Base-by-base conservation (phyloP, 1,284 basidiomycete species). In the Vanrija pseudolonga region DNA sequence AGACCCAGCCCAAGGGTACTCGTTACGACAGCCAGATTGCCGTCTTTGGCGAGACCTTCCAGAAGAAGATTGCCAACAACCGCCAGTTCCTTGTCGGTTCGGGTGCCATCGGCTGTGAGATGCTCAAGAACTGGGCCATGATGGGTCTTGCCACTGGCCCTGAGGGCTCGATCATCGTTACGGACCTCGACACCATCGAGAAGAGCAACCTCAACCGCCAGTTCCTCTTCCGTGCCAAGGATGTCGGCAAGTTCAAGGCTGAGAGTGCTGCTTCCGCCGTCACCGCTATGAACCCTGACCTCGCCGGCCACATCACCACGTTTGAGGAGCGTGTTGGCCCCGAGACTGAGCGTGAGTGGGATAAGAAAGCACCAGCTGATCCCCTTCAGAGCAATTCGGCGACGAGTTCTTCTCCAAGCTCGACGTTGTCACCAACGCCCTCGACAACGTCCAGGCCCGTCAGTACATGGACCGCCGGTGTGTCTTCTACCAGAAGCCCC, bases 91-190 rank as follows among this genome's bases (percentile, higher is more conserved):
- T 99, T 26, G 96, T 99, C 50, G 96, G 96, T 8, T 88, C 95
- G 20, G 96, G 96, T 56, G 96, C 96, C 44, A 99, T 99, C 73
- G 96, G 96, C 22, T 99, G 97, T 72, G 96, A 99, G 79, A 98
- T 98, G 96, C 80, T 99, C 69, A 99, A 99, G 82, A 99, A 99
- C 78, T 99, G 96, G 96, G 89, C 90, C 67, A 93, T 99, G 92
- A 97, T 99, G 84, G 96, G 96, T 63, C 80, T 99, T 45, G 95
- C 85, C 14, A 83, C 87, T 40, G 91, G 90, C 3, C 80, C 85
- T 15, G 80, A 86, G 50, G 96, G 92, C 20, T 79, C 83, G 51
- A 92, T 99, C 59, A 86, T 94, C 69, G 92, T 99, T 50, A 98
- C 96, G 15, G 96, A 99, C 76, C 79, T 98, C 70, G 96, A 99